Evolutionary conservation across 2,329 filamentous ascomycete species (phyloP), one percentile per base, ranked within the genome.

Genomic region (Davidsoniella neocaledoniae): DNA sequence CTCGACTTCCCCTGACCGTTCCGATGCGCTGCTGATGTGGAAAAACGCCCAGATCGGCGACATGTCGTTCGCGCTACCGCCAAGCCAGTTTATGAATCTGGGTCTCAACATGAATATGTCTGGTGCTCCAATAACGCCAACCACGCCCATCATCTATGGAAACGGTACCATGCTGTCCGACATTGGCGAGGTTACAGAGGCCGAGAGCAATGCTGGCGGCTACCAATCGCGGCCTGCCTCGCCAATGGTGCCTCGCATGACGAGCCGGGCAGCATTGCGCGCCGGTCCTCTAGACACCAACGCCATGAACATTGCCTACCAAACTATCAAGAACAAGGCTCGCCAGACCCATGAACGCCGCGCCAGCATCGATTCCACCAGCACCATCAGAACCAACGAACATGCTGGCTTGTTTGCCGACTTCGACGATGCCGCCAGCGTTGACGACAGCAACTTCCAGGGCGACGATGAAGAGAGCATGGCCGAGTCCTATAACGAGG

Each of bases 131-230:
- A 61, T 73, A 26, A 67, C 70, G 12, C 72, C 73, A 29, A 71
- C 69, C 1, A 81, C 77, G 0, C 77, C 77, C 6, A 81, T 81
- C 53, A 80, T 81, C 54, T 81, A 81, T 56, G 77, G 77, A 48
- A 81, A 81, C 56, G 77, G 77, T 42, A 81, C 77, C 41, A 81
- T 81, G 77, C 61, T 81, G 42, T 81, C 77, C 4, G 77, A 81
- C 59, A 81, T 81, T 62, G 69, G 72, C 16, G 69, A 75, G 61
- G 70, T 74, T 37, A 73, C 71, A 42, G 69, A 74, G 60, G 69
- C 65, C n/a, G 70, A 74, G 56, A 71, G 69, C 54, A 71, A 66
- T 5, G 63, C 63, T 5, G 72, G 72, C 33, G 65, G 57, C 39
- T 61, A 62, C 4, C 33, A 43, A 10, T 63, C 65, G 7, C 63